phyloP scores from a whole-genome alignment of 257 asterid genomes.

The Scutellaria minor region DNA sequence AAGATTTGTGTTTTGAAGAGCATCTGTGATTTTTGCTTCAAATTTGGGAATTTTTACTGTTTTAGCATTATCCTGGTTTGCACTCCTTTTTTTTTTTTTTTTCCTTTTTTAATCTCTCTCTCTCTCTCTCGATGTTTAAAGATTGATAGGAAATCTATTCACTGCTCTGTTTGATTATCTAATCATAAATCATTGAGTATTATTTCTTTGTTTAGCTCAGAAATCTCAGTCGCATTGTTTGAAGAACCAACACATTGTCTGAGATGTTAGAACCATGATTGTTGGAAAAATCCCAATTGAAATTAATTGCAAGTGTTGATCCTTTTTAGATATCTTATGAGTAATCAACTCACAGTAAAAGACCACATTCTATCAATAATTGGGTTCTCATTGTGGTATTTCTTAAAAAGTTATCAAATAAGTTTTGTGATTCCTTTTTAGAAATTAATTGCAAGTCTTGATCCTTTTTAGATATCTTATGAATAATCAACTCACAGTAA shows the following conservation, averaged over 20 bases:
- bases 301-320: neutral
- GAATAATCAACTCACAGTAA: neutral
- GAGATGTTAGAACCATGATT: conserved; percentile 3
- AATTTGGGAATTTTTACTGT: conserved; percentile 17
- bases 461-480: neutral
- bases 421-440: neutral
- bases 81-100: too few relatives aligned
- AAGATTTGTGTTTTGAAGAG: conserved; percentile 15
- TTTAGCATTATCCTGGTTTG: conserved; percentile 9
- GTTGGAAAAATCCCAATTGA: neutral
- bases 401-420: neutral
- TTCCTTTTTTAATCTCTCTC: too few relatives aligned
- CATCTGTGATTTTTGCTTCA: conserved; percentile 6
- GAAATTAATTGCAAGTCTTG: too few relatives aligned
- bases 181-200: neutral
- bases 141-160: conserved; percentile 20
- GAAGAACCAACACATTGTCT: neutral
- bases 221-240: too few relatives aligned
- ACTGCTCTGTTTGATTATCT: neutral
- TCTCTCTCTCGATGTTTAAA: neutral
- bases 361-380: conserved; percentile 6
- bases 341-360: neutral
- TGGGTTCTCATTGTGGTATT: conserved; percentile 15
- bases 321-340: neutral
- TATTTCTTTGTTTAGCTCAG: neutral